Conservation (phyloP, 106 monocot genomes). For the Xerophyta viscosa region DNA sequence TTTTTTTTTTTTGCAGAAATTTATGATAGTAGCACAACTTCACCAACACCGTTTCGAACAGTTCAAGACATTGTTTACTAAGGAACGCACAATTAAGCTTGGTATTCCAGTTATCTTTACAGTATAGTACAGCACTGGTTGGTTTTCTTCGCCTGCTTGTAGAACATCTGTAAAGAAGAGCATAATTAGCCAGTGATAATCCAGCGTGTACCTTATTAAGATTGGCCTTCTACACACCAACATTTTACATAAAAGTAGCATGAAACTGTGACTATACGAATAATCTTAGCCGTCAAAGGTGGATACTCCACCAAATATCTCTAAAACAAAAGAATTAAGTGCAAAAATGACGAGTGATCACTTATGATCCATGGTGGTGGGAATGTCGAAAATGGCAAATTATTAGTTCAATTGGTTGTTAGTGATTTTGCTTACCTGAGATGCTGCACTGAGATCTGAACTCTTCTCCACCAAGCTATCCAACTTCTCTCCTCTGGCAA, state of each 20-base stretch:
- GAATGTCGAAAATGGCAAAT: too few relatives aligned
- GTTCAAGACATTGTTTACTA: neutral
- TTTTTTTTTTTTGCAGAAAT: too few relatives aligned
- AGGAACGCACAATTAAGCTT: neutral
- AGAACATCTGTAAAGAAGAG: slow-evolving; percentile 32
- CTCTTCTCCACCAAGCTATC: slow-evolving; percentile 81
- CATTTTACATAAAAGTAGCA: too few relatives aligned
- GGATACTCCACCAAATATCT: too few relatives aligned
- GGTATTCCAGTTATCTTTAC: slow-evolving; percentile 9
- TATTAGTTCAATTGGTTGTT: too few relatives aligned
- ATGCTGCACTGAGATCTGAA: slow-evolving; percentile 80
- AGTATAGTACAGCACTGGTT: slow-evolving; percentile 67
- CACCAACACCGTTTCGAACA: neutral
- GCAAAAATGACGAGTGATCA: too few relatives aligned
- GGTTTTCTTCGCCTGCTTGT: slow-evolving; percentile 73
- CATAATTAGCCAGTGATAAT: neutral
- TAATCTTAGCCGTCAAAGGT: too few relatives aligned
- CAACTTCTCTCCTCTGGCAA: slow-evolving; percentile 55
- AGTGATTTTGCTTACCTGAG: slow-evolving; percentile 34
- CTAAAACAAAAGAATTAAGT: too few relatives aligned
- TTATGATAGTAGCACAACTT: neutral
- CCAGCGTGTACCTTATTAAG: too few relatives aligned
- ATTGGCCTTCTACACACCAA: too few relatives aligned
- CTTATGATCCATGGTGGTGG: too few relatives aligned
- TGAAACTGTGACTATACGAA: too few relatives aligned